phyloP scores from a whole-genome alignment of 2,329 filamentous ascomycete genomes.

The Pseudogymnoascus sp. region DNA sequence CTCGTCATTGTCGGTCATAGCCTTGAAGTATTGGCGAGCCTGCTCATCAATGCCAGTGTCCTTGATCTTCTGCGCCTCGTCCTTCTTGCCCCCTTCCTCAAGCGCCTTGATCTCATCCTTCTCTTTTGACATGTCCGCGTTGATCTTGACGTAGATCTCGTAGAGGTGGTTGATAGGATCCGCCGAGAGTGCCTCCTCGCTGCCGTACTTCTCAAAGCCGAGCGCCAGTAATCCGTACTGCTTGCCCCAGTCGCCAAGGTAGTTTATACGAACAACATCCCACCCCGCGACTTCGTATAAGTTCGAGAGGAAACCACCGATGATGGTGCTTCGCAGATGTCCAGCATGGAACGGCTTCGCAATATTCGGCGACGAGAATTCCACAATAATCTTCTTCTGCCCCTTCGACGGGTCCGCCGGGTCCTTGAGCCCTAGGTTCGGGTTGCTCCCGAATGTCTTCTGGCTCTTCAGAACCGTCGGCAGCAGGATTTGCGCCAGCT shows the following conservation, averaged over 20 bases:
- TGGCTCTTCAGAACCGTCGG: conserved; percentile 60
- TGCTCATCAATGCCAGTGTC: conserved; percentile 62
- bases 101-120: conserved; percentile 56
- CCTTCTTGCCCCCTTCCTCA: conserved; percentile 37
- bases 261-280: conserved; percentile 66
- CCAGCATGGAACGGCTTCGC: conserved; percentile 75
- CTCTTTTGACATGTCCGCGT: conserved; percentile 54
- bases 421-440: conserved; percentile 52
- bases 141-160: conserved; percentile 74
- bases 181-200: conserved; percentile 59
- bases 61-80: conserved; percentile 42
- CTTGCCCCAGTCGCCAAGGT: conserved; percentile 73
- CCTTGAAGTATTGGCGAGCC: conserved; percentile 65
- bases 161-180: conserved; percentile 79
- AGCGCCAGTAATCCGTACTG: conserved; percentile 63
- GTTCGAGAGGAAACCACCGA: conserved; percentile 65
- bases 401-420: conserved; percentile 47
- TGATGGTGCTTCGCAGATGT: conserved; percentile 69
- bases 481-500: conserved; percentile 58
- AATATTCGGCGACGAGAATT: conserved; percentile 82
- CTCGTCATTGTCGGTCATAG: conserved; percentile 61
- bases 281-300: conserved; percentile 62
- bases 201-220: conserved; percentile 68
- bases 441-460: conserved; percentile 56
- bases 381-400: conserved; percentile 54